Conservation (phyloP, 2,329 filamentous ascomycete genomes). For the Dryadomyces sulphureus region DNA sequence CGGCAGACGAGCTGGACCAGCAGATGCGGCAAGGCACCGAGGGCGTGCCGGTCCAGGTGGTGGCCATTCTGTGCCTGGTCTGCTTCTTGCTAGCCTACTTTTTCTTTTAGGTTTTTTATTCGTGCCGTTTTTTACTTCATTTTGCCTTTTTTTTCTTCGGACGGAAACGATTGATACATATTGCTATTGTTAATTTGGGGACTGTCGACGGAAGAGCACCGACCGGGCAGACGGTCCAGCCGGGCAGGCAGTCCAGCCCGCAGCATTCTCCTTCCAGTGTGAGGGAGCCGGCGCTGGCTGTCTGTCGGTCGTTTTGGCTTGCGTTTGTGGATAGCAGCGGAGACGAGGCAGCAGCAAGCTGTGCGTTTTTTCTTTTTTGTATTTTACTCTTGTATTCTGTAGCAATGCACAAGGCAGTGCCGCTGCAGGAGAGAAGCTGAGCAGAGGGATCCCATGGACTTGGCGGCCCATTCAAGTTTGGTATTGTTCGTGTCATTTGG, state of each 20-base stretch:
- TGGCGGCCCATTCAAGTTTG: too few species aligned
- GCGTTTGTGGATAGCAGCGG: neutral
- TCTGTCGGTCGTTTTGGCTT: too few species aligned
- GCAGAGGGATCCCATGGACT: too few species aligned
- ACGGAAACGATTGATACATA: neutral
- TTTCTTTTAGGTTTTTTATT: slow-evolving; percentile 98
- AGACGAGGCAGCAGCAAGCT: neutral
- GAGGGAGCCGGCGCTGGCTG: too few species aligned
- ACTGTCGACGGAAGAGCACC: neutral
- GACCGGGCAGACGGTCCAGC: too few species aligned
- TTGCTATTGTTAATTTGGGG: neutral
- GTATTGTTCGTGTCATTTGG: too few species aligned
- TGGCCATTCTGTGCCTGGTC: slow-evolving; percentile 68
- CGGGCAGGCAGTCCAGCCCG: too few species aligned
- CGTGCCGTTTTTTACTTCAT: slow-evolving; percentile 29
- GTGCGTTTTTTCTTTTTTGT: neutral
- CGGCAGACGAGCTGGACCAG: slow-evolving; percentile 32
- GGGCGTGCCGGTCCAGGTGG: slow-evolving; percentile 77
- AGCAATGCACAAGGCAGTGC: neutral
- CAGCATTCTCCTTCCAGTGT: too few species aligned
- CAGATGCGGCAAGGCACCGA: slow-evolving; percentile 44
- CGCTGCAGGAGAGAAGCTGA: too few species aligned
- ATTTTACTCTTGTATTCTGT: slow-evolving; percentile 2
- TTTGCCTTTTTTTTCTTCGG: neutral
- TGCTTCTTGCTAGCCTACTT: slow-evolving; percentile 93